These are phyloP conservation scores for Pichia sp. DNA, from an alignment of 1,139 yeast species.

Conservation along the genomic window DNA sequence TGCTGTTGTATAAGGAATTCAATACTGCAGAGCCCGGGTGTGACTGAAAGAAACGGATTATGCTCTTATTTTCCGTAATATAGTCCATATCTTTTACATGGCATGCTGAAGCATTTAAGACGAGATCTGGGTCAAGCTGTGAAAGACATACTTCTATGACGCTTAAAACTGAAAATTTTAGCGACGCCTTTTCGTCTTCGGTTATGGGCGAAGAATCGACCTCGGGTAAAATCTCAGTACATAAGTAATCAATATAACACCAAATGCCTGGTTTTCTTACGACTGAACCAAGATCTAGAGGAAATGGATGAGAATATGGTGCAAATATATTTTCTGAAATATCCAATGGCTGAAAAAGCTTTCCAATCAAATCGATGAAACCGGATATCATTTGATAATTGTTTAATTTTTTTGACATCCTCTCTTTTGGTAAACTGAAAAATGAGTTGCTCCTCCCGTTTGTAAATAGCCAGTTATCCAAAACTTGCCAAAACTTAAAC, in stretches of 20 bases:
- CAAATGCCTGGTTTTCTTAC: constrained; percentile 67
- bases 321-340: constrained; percentile 34
- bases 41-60: constrained; percentile 40
- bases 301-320: constrained; percentile 49
- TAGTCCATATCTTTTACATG: constrained; percentile 46
- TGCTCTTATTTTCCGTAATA: constrained; percentile 40
- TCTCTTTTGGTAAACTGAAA: constrained; percentile 29
- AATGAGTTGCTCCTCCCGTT: constrained; percentile 28
- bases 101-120: constrained; percentile 46
- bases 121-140: constrained; percentile 61
- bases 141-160: constrained; percentile 51
- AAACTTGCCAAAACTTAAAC: constrained; percentile 57
- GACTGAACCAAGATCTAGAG: constrained; percentile 57
- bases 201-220: constrained; percentile 34
- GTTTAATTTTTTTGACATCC: constrained; percentile 15
- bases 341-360: constrained; percentile 35
- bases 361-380: constrained; percentile 50
- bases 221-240: constrained; percentile 60
- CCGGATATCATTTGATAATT: constrained; percentile 35
- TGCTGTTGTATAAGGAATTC: constrained; percentile 57
- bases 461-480: constrained; percentile 73
- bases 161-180: constrained; percentile 52
- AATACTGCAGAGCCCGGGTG: constrained; percentile 69
- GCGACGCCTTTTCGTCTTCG: constrained; percentile 37
- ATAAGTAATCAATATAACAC: constrained; percentile 73